Evolutionary conservation across 2,329 filamentous ascomycete species (phyloP).

Genomic region (Neospermospora avenae): DNA sequence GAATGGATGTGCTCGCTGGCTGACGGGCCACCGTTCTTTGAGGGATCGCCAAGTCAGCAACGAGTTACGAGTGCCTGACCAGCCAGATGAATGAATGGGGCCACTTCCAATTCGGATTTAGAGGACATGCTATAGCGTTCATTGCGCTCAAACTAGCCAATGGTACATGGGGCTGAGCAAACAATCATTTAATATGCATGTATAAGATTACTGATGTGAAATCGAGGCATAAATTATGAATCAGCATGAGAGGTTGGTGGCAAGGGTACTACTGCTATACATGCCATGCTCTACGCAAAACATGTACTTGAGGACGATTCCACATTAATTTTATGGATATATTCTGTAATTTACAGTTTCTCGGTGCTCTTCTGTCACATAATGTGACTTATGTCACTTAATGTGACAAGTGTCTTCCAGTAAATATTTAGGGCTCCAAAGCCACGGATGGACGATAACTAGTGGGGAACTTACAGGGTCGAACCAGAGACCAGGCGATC

Average conservation of each 20-base stretch:
- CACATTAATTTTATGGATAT: too few relatives aligned
- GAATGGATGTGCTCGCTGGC: neutral
- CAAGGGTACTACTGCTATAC: too few relatives aligned
- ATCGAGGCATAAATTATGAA: neutral
- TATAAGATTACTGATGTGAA: neutral
- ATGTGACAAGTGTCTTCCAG: neutral
- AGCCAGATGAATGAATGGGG: neutral
- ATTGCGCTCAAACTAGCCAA: neutral
- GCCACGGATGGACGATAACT: neutral
- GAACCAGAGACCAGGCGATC: neutral
- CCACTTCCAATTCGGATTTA: neutral
- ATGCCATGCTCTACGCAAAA: too few relatives aligned
- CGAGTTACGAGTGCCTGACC: neutral
- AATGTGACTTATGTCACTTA: neutral
- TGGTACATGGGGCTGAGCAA: neutral
- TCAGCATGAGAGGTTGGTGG: too few relatives aligned
- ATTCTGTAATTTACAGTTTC: too few relatives aligned
- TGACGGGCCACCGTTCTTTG: slow-evolving; percentile 6
- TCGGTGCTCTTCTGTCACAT: neutral
- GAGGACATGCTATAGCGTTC: too few relatives aligned
- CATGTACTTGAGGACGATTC: too few relatives aligned
- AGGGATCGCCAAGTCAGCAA: neutral
- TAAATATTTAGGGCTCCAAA: neutral
- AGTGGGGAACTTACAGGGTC: neutral
- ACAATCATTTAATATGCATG: neutral